These are phyloP conservation scores for Stipa capillata DNA, from an alignment of 176 grass and related monocot genomes.

Conservation along the genomic window DNA sequence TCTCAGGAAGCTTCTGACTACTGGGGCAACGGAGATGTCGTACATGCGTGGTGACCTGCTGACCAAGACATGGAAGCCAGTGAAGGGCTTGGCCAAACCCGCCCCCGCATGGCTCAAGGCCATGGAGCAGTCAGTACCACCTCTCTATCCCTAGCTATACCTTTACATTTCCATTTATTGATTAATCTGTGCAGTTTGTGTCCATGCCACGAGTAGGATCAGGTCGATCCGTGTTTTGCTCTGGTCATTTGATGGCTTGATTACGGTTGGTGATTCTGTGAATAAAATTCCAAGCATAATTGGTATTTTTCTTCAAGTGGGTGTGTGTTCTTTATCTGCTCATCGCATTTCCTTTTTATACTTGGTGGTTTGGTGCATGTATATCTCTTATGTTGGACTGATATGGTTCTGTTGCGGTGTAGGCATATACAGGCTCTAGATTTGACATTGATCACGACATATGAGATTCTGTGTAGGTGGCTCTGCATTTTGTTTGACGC, in stretches of 20 bases:
- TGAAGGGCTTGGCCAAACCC: slow-evolving; percentile 56
- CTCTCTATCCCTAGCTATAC: not conserved
- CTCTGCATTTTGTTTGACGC: not conserved
- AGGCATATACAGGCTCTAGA: too few relatives aligned
- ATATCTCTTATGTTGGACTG: too few relatives aligned
- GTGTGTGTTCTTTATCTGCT: not conserved
- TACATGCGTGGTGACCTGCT: slow-evolving; percentile 62
- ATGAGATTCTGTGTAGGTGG: not conserved
- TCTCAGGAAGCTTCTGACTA: too few relatives aligned
- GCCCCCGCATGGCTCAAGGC: slow-evolving; percentile 54
- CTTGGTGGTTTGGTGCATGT: too few relatives aligned
- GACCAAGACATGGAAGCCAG: slow-evolving; percentile 54
- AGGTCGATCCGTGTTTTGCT: too few relatives aligned
- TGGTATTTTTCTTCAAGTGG: too few relatives aligned
- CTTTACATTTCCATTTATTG: not conserved
- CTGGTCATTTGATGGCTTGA: too few relatives aligned
- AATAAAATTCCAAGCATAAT: not conserved
- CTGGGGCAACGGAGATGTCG: slow-evolving; percentile 63
- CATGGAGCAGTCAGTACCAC: too few relatives aligned
- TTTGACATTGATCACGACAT: too few relatives aligned
- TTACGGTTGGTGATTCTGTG: not conserved
- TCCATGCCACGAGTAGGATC: too few relatives aligned
- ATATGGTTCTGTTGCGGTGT: too few relatives aligned
- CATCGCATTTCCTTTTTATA: not conserved
- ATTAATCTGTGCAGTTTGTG: not conserved